Base-by-base conservation (phyloP, 495 filamentous ascomycete genomes). In the Xylaria bambusicola region DNA sequence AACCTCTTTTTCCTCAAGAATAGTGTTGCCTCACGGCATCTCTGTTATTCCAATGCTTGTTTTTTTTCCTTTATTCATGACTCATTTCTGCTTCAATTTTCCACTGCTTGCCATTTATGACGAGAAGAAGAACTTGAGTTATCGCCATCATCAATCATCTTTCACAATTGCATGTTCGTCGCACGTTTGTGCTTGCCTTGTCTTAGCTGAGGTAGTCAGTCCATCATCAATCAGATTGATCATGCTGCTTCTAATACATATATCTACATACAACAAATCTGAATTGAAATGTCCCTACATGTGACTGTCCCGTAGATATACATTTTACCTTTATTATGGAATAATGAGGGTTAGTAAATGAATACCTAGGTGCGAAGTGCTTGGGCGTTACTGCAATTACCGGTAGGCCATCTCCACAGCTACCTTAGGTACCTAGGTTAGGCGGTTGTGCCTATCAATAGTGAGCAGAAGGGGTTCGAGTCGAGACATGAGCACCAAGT, bases 1-100 rank as follows among this genome's bases (percentile, higher is more conserved):
- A 27, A 24, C 44, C 17, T 27, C 21, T 38, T 24, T 18, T 36
- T 9, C 15, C 29, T 53, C 18, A 66, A 65, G 65, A 70, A 66
- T 66, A 66, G 61, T 72, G 69, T 61, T 77, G 75, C 75, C 75
- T 76, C 75, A 65, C 75, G 75, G 75, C 75, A 77, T 62, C 60
- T 66, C 72, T 66, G 62, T 67, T 61, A 58, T 61, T 62, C 64
- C 35, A 66, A 62, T 24, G 56, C 21, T 45, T 42, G 12, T 46
- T 36, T 61, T 44, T 49, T 27, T 40, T 38, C 44, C 13, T 41
- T 62, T 48, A 20, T 21, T 49, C 27, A 56, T 60, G 15, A n/a
- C n/a, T n/a, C n/a, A n/a, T 57, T 41, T 42, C 17, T 56, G 41
- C 20, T 47, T 46, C 40, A 10, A n/a, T n/a, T n/a, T n/a, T n/a